phyloP scores from a whole-genome alignment of 225 moss, liverwort and hornwort species.

The Pseudisothecium myosuroides region DNA sequence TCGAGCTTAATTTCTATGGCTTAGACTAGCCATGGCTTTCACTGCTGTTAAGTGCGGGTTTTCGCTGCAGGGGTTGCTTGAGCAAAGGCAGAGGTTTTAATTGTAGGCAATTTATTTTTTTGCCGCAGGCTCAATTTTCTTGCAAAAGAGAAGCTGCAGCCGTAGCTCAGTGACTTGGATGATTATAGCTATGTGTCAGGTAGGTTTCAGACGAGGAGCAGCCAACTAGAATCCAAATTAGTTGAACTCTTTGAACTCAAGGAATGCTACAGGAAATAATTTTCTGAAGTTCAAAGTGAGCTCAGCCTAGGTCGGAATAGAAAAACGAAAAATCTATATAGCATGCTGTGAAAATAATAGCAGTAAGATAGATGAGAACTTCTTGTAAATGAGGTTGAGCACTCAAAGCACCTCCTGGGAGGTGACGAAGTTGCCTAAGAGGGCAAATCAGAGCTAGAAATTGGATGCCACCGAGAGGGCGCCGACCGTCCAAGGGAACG shows the following conservation, averaged over 20 bases:
- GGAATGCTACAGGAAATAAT: background rate
- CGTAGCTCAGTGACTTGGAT: background rate
- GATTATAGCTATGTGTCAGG: background rate
- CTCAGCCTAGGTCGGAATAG: background rate
- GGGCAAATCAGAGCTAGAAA: background rate
- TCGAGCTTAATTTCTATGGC: background rate
- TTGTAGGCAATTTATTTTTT: background rate
- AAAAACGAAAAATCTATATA: background rate
- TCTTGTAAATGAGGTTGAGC: background rate
- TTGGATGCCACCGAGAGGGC: constrained; percentile 31
- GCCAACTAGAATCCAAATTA: background rate
- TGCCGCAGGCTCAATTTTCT: background rate
- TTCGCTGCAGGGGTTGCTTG: background rate
- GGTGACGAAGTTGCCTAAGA: background rate
- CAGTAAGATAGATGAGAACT: background rate
- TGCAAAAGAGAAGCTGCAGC: background rate
- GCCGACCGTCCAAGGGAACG: background rate
- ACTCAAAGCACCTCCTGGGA: background rate
- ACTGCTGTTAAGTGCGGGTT: background rate
- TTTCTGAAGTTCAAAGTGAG: background rate
- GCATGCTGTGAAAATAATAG: background rate
- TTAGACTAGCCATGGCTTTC: background rate
- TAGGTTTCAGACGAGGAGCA: background rate
- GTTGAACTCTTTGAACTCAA: background rate
- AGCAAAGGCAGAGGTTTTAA: background rate